Conservation (phyloP, 2,329 filamentous ascomycete species). For the Calonectria leucothoes region DNA sequence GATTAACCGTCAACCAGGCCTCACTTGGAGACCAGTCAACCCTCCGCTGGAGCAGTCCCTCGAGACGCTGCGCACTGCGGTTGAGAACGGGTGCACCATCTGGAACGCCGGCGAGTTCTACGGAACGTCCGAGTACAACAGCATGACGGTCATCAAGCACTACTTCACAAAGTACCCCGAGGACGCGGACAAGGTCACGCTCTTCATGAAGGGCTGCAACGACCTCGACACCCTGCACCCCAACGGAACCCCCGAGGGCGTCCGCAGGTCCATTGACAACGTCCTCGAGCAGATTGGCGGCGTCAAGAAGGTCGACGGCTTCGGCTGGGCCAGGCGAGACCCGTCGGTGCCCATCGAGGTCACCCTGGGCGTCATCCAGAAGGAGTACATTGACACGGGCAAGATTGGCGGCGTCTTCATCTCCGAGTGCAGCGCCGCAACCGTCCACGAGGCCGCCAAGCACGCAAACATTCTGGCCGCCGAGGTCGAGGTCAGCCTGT, state of each 20-base stretch:
- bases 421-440: slow-evolving; percentile 62
- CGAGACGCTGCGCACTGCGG: slow-evolving; percentile 65
- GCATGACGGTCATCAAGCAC: slow-evolving; percentile 67
- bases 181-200: slow-evolving; percentile 70
- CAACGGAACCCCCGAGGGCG: slow-evolving; percentile 64
- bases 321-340: slow-evolving; percentile 69
- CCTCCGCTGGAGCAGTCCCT: slow-evolving; percentile 61
- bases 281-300: slow-evolving; percentile 63
- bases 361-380: slow-evolving; percentile 55
- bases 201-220: slow-evolving; percentile 71
- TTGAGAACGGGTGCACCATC: slow-evolving; percentile 57
- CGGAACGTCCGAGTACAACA: slow-evolving; percentile 67
- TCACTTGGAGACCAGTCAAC: slow-evolving; percentile 56
- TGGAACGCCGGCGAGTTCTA: slow-evolving; percentile 78
- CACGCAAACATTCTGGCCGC: slow-evolving; percentile 58
- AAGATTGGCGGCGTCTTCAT: slow-evolving; percentile 63
- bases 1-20: slow-evolving; percentile 42
- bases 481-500: slow-evolving; percentile 67
- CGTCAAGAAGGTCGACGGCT: slow-evolving; percentile 71
- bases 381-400: slow-evolving; percentile 63
- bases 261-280: slow-evolving; percentile 69
- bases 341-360: slow-evolving; percentile 56
- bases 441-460: slow-evolving; percentile 60
- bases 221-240: slow-evolving; percentile 50
- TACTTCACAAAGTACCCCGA: slow-evolving; percentile 75